phyloP scores from a whole-genome alignment of 2,329 filamentous ascomycete species.

The Sporothrix variecibatus region DNA sequence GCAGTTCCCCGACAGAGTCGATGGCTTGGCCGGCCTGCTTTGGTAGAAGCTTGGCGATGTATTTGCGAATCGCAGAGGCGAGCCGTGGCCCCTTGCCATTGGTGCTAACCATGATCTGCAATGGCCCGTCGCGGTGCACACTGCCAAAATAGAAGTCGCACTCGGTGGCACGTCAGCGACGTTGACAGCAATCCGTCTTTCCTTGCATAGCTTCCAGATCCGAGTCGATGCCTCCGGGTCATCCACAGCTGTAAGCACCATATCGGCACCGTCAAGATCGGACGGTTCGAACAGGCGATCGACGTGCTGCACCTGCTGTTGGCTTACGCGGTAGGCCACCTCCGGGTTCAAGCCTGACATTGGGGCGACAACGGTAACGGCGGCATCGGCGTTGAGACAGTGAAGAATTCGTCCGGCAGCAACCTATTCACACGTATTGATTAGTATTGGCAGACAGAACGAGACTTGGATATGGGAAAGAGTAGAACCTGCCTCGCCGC shows the following conservation, averaged over 20 bases:
- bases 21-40: slow-evolving; percentile 82
- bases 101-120: slow-evolving; percentile 98
- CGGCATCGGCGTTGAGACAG: slow-evolving; percentile 91
- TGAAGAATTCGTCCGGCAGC: slow-evolving; percentile 92
- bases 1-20: slow-evolving; percentile 75
- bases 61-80: slow-evolving; percentile 79
- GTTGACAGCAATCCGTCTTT: slow-evolving; percentile 81
- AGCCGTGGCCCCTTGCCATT: slow-evolving; percentile 94
- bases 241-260: slow-evolving; percentile 93
- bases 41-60: slow-evolving; percentile 77
- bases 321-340: slow-evolving; percentile 76
- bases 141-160: slow-evolving; percentile 99
- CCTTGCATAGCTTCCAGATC: slow-evolving; percentile 93
- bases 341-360: slow-evolving; percentile 80
- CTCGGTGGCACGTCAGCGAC: slow-evolving; percentile 94
- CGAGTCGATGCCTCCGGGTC: slow-evolving; percentile 86
- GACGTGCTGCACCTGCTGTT: slow-evolving; percentile 75
- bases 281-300: slow-evolving; percentile 81
- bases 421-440: slow-evolving; percentile 60
- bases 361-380: slow-evolving; percentile 83
- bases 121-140: slow-evolving; percentile 88
- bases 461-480: background rate
- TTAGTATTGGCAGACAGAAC: slow-evolving; percentile 14
- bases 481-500: slow-evolving; percentile 73
- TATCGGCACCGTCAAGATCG: slow-evolving; percentile 79